phyloP scores from a whole-genome alignment of 2,329 filamentous ascomycete genomes.

The Fusarium oligoseptatum region DNA sequence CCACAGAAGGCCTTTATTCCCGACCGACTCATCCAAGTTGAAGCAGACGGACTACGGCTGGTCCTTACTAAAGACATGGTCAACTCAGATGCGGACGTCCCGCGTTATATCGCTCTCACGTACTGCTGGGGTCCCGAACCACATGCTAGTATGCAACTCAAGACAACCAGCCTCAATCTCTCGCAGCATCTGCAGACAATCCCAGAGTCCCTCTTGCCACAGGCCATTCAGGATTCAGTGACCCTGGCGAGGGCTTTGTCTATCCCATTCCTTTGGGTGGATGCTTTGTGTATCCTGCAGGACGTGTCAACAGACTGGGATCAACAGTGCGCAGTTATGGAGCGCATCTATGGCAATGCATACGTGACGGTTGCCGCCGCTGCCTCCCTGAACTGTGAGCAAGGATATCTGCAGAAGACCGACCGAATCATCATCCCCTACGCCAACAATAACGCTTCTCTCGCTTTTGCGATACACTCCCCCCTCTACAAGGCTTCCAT shows the following conservation, averaged over 20 bases:
- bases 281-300: constrained; percentile 7
- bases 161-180: background rate
- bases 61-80: background rate
- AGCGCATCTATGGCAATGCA: constrained; percentile 1
- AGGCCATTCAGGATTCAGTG: background rate
- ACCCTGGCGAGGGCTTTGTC: background rate
- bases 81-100: background rate
- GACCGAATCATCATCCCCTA: background rate
- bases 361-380: background rate
- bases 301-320: background rate
- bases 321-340: background rate
- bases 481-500: background rate
- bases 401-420: background rate
- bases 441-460: background rate
- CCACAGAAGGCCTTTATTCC: background rate
- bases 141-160: background rate
- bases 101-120: background rate
- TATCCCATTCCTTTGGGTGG: constrained; percentile 1
- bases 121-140: background rate
- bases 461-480: background rate
- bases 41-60: background rate
- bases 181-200: background rate
- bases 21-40: background rate
- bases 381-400: background rate
- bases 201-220: background rate